phyloP scores from a whole-genome alignment of 2,329 filamentous ascomycete genomes.

The Claviceps purpurea region DNA sequence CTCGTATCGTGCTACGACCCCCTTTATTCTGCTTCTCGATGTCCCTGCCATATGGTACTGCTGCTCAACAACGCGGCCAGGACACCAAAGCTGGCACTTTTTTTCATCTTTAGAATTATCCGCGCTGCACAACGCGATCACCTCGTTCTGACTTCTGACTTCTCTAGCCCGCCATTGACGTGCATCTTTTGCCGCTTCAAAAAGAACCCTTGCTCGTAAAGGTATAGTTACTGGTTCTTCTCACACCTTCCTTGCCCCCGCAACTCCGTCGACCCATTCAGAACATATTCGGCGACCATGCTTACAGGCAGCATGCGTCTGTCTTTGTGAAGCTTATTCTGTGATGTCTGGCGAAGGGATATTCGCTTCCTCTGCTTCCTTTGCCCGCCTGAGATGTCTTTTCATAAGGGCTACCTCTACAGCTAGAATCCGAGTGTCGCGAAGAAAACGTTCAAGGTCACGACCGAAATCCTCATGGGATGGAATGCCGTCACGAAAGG shows the following conservation, averaged over 20 bases:
- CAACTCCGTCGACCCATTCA: background rate
- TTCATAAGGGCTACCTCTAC: background rate
- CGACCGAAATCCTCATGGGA: background rate
- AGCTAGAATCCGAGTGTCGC: background rate
- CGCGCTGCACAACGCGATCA: too few relatives aligned
- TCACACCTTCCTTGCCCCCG: background rate
- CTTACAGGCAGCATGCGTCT: background rate
- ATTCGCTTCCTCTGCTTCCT: background rate
- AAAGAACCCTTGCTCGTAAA: too few relatives aligned
- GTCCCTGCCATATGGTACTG: too few relatives aligned
- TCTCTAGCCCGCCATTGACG: background rate
- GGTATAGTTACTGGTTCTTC: too few relatives aligned
- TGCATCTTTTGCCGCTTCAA: background rate
- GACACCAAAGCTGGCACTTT: too few relatives aligned
- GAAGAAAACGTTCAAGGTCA: background rate
- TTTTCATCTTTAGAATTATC: too few relatives aligned
- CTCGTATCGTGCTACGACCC: too few relatives aligned
- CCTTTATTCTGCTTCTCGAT: too few relatives aligned
- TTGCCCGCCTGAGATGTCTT: background rate
- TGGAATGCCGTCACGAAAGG: background rate
- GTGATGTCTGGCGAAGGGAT: background rate
- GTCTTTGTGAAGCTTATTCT: background rate
- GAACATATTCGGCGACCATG: background rate
- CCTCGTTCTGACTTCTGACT: too few relatives aligned
- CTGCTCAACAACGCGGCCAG: too few relatives aligned